Evolutionary conservation across 1,284 basidiomycete genomes (phyloP).

Genomic region (Boletus semigastroideus): DNA sequence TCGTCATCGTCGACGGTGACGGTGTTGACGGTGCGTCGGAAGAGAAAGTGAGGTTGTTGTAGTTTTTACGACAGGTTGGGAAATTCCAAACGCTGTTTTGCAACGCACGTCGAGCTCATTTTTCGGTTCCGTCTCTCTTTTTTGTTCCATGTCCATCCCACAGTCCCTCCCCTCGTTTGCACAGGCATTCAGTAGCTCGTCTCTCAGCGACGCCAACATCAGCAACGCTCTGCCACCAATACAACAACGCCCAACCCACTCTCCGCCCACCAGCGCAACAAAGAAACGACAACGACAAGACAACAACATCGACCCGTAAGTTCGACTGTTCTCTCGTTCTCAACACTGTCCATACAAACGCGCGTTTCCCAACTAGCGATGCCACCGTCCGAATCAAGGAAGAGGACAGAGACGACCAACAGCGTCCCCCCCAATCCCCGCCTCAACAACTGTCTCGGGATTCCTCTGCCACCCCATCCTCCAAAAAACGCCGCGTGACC

Average conservation of each 20-base stretch:
- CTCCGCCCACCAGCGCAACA: constrained; percentile 26
- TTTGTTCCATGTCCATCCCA: constrained; percentile 40
- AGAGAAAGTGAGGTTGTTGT: constrained; percentile 40
- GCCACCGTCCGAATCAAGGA: constrained; percentile 55
- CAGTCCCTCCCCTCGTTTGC: constrained; percentile 76
- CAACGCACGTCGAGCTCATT: neutral
- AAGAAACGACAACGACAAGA: constrained; percentile 44
- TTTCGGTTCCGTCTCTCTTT: constrained; percentile 22
- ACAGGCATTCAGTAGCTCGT: constrained; percentile 61
- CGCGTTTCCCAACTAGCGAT: constrained; percentile 26
- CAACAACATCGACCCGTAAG: constrained; percentile 40
- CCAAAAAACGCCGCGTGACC: constrained; percentile 73
- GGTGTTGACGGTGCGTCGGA: constrained; percentile 61
- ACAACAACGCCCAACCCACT: constrained; percentile 40
- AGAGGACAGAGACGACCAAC: constrained; percentile 51
- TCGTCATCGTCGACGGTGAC: constrained; percentile 36
- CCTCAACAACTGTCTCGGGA: constrained; percentile 21
- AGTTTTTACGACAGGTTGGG: neutral
- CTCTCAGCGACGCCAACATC: constrained; percentile 46
- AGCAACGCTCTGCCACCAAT: constrained; percentile 65
- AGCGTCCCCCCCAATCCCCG: constrained; percentile 29
- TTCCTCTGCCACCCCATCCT: constrained; percentile 43
- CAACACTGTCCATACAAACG: constrained; percentile 7
- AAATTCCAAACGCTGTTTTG: constrained; percentile 4
- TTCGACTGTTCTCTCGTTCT: constrained; percentile 13